These are phyloP conservation scores for Psidium friedrichsthalianum DNA, from an alignment of 345 rosid genomes.

Conservation along the genomic window DNA sequence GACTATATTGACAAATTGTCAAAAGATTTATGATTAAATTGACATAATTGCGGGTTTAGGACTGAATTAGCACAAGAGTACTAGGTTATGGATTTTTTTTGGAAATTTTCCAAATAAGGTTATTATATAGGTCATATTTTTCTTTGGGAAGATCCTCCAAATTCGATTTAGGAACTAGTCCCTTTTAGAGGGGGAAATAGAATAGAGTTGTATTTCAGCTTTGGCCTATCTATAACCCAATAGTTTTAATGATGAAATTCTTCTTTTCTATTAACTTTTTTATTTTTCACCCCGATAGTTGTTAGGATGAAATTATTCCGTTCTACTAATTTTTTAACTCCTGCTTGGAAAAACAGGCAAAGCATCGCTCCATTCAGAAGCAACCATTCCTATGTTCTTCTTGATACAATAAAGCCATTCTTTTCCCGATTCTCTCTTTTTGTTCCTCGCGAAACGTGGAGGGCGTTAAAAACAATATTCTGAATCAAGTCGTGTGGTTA, in stretches of 20 bases:
- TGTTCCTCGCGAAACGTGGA: neutral
- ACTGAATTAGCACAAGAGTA: neutral
- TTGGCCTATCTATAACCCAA: neutral
- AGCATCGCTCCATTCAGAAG: neutral
- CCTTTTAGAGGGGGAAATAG: neutral
- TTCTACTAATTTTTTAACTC: neutral
- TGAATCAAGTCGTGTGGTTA: neutral
- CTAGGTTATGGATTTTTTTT: too few species aligned
- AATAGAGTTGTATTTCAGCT: neutral
- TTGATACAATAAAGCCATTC: neutral
- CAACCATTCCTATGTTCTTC: neutral
- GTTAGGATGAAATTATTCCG: neutral
- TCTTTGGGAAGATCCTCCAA: neutral
- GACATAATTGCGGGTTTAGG: neutral
- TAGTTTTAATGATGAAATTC: too few species aligned
- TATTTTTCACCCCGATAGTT: neutral
- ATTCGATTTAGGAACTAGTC: neutral
- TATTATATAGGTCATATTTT: too few species aligned
- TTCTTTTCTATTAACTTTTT: too few species aligned
- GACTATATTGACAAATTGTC: accelerated
- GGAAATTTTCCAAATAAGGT: too few species aligned
- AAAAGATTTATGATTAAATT: neutral
- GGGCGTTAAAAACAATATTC: neutral
- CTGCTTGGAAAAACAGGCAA: neutral
- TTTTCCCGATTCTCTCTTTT: neutral